A percentile compares a stretch with the other conserved stretches of the same genome.
Evolutionary conservation across 164 flowering plant genomes (phyloP).

Genomic region (Cinnamomum micranthum): DNA sequence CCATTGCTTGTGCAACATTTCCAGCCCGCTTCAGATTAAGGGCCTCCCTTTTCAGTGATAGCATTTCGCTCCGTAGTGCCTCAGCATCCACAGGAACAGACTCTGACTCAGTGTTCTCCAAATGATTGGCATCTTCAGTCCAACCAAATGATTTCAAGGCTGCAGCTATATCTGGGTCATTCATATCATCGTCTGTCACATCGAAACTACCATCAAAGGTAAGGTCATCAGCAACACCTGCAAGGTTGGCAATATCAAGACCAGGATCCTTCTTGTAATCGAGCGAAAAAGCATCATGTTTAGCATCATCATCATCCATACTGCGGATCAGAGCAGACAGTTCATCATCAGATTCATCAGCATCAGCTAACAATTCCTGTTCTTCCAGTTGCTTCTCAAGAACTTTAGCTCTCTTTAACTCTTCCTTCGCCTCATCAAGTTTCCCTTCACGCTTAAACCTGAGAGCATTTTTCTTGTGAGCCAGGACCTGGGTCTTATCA

Average conservation of each 20-base stretch:
- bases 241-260: constrained; percentile 41
- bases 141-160: constrained; percentile 78
- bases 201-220: constrained; percentile 50
- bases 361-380: constrained; percentile 68
- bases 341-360: constrained; percentile 92
- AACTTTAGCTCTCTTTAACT: constrained; percentile 79
- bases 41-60: constrained; percentile 69
- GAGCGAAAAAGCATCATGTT: constrained; percentile 31
- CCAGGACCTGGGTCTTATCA: constrained; percentile 62
- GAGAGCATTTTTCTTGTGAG: constrained; percentile 72
- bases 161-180: constrained; percentile 74
- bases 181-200: constrained; percentile 81
- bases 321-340: constrained; percentile 56
- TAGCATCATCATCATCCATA: constrained; percentile 40
- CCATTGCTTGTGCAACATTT: constrained; percentile 63
- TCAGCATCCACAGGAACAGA: constrained; percentile 34
- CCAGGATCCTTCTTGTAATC: constrained; percentile 19
- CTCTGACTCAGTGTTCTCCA: constrained; percentile 17
- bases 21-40: constrained; percentile 65
- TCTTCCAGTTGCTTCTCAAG: constrained; percentile 86
- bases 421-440: constrained; percentile 94
- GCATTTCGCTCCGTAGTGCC: constrained; percentile 42
- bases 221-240: constrained; percentile 39
- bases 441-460: constrained; percentile 85
- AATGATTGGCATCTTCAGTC: constrained; percentile 49